Percentiles rank a stretch among this genome's conserved stretches.
Evolutionary conservation across 1,284 basidiomycete genomes (phyloP).

Genomic region (Tilletia caries): DNA sequence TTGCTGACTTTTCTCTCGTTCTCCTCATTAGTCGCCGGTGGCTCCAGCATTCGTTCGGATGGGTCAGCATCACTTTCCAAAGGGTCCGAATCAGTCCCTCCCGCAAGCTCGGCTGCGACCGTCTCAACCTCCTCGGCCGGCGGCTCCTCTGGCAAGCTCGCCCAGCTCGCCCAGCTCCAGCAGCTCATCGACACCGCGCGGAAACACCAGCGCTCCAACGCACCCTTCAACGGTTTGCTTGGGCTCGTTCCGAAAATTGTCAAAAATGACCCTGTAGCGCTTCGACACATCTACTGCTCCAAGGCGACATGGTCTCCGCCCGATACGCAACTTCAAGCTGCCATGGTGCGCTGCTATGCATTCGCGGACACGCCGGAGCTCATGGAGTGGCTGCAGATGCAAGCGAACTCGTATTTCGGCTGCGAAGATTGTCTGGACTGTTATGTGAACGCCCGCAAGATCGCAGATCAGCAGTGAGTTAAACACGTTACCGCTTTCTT

Average conservation of each 20-base stretch:
- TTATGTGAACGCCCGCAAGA: conserved; percentile 30
- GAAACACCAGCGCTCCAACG: background rate
- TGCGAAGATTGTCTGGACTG: conserved; percentile 41
- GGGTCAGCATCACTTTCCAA: too few relatives aligned
- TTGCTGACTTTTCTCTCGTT: too few relatives aligned
- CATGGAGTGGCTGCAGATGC: conserved; percentile 27
- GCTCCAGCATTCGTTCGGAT: too few relatives aligned
- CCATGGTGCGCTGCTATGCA: conserved; percentile 39
- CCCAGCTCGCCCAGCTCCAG: background rate
- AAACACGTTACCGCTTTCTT: background rate
- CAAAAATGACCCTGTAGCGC: background rate
- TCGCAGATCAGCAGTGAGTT: conserved; percentile 22
- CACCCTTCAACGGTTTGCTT: background rate
- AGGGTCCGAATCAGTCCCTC: too few relatives aligned
- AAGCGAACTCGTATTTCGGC: conserved; percentile 27
- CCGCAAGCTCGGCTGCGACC: too few relatives aligned
- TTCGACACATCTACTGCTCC: conserved; percentile 6
- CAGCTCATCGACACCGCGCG: background rate
- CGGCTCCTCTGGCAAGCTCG: too few relatives aligned
- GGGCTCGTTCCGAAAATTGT: background rate
- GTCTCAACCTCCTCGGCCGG: too few relatives aligned
- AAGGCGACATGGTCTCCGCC: background rate
- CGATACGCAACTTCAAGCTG: conserved; percentile 25
- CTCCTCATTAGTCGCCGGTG: too few relatives aligned
- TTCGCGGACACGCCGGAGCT: conserved; percentile 32